These are phyloP conservation scores for Monosporascus sp. DNA, from an alignment of 2,329 filamentous ascomycete species.

Conservation along the genomic window DNA sequence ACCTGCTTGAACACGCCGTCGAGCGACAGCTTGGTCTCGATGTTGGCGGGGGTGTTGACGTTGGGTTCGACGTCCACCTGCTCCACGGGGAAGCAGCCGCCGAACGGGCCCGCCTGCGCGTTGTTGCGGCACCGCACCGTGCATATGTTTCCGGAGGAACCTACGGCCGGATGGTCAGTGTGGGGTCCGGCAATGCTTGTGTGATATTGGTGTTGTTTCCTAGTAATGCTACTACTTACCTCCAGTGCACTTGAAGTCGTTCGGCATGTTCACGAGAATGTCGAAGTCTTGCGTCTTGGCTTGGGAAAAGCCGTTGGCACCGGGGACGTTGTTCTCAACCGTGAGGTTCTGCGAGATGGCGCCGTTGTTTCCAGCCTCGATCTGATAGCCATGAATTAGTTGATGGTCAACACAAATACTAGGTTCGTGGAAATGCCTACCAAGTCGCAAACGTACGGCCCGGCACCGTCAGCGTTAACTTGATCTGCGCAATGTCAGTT, in stretches of 20 bases:
- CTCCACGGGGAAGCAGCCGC: slow-evolving; percentile 54
- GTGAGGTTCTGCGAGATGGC: slow-evolving; percentile 42
- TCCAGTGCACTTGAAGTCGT: slow-evolving; percentile 43
- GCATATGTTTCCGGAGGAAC: slow-evolving; percentile 53
- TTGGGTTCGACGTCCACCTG: slow-evolving; percentile 42
- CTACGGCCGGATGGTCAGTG: slow-evolving; percentile 20
- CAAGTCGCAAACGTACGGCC: slow-evolving; percentile 51
- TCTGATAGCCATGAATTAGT: background rate
- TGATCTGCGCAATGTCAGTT: slow-evolving; percentile 32
- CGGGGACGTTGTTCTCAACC: slow-evolving; percentile 56
- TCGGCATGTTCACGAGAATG: slow-evolving; percentile 50
- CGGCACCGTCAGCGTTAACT: slow-evolving; percentile 49
- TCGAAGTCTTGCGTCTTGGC: slow-evolving; percentile 52
- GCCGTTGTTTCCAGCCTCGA: slow-evolving; percentile 28
- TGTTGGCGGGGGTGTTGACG: slow-evolving; percentile 38
- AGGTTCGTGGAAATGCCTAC: slow-evolving; percentile 32
- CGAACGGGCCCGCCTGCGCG: slow-evolving; percentile 51
- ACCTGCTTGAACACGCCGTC: slow-evolving; percentile 44
- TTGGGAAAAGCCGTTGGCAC: slow-evolving; percentile 52
- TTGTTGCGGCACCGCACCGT: slow-evolving; percentile 57
- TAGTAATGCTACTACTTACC: too few relatives aligned
- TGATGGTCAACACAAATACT: background rate
- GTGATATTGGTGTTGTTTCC: too few relatives aligned
- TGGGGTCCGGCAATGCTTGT: background rate
- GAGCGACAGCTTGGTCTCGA: slow-evolving; percentile 42